Conservation (phyloP, 768 basidiomycete genomes). For the Amanita muscaria region DNA sequence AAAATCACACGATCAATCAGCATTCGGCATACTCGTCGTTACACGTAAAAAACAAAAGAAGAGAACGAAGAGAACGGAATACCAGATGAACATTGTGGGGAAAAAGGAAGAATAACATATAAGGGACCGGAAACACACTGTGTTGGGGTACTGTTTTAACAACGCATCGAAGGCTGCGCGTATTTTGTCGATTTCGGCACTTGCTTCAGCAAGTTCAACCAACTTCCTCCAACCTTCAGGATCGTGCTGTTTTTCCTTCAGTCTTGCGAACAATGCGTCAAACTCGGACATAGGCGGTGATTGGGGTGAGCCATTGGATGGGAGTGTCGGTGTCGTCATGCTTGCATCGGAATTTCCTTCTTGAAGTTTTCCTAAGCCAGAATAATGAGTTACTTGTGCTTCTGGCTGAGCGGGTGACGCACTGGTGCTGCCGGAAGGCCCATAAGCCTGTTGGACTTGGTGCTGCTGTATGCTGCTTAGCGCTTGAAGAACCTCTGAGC, state of each 20-base stretch:
- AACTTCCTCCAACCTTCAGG: conserved; percentile 74
- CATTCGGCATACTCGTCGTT: conserved; percentile 2
- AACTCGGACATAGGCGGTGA: conserved; percentile 37
- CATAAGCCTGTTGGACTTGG: not conserved
- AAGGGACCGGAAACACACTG: conserved; percentile 48
- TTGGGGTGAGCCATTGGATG: not conserved
- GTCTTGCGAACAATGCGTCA: conserved; percentile 50
- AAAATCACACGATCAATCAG: conserved; percentile 10
- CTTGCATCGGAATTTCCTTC: not conserved
- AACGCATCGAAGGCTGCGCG: conserved; percentile 76
- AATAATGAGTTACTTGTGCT: not conserved
- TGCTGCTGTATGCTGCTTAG: conserved; percentile 13
- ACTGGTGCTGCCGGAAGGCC: not conserved
- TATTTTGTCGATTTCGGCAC: conserved; percentile 72
- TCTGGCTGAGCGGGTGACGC: not conserved
- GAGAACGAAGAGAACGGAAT: not conserved
- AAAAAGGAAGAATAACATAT: conserved; percentile 6
- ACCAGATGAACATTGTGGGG: not conserved
- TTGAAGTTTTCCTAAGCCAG: not conserved
- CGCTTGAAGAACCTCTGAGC: conserved; percentile 27
- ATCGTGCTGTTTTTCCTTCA: conserved; percentile 63
- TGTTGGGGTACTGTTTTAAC: conserved; percentile 83
- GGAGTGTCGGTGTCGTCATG: not conserved
- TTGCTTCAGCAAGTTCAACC: conserved; percentile 66
- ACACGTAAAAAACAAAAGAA: conserved; percentile 1